Evolutionary conservation across 2,329 filamentous ascomycete species (phyloP).

Genomic region (Emericellopsis atlantica): DNA sequence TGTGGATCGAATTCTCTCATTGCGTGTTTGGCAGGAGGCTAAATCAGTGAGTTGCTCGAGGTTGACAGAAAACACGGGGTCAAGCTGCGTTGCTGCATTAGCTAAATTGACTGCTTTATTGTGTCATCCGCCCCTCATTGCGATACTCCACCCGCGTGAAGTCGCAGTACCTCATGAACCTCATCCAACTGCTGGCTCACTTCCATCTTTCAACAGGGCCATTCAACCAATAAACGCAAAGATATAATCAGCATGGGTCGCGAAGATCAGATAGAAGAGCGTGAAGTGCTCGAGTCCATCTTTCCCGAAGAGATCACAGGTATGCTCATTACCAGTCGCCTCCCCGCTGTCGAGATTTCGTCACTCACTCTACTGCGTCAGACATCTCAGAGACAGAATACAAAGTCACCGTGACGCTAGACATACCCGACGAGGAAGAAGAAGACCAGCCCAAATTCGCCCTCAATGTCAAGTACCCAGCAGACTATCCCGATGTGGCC

Average conservation of each 20-base stretch:
- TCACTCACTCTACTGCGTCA: conserved; percentile 16
- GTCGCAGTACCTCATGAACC: too few relatives aligned
- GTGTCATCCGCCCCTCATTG: too few relatives aligned
- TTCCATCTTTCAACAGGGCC: not conserved
- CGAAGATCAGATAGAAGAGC: conserved; percentile 92
- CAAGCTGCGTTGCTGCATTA: too few relatives aligned
- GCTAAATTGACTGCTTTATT: too few relatives aligned
- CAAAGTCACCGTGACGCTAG: conserved; percentile 74
- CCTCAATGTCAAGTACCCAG: conserved; percentile 80
- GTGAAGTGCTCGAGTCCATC: conserved; percentile 95
- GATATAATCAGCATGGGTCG: conserved; percentile 41
- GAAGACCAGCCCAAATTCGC: conserved; percentile 58
- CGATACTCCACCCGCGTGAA: too few relatives aligned
- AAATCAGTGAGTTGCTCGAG: too few relatives aligned
- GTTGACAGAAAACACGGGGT: too few relatives aligned
- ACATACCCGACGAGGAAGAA: conserved; percentile 55
- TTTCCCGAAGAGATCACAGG: conserved; percentile 96
- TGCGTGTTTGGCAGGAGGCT: too few relatives aligned
- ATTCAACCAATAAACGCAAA: not conserved
- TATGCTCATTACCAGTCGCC: conserved; percentile 19
- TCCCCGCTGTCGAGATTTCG: not conserved
- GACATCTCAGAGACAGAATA: conserved; percentile 87
- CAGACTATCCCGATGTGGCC: conserved; percentile 77
- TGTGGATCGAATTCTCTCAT: too few relatives aligned
- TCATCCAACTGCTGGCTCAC: too few relatives aligned